Percentiles rank a stretch among this genome's conserved stretches.
These are phyloP conservation scores for Apium graveolens DNA, from an alignment of 129 eudicot species.

Conservation along the genomic window DNA sequence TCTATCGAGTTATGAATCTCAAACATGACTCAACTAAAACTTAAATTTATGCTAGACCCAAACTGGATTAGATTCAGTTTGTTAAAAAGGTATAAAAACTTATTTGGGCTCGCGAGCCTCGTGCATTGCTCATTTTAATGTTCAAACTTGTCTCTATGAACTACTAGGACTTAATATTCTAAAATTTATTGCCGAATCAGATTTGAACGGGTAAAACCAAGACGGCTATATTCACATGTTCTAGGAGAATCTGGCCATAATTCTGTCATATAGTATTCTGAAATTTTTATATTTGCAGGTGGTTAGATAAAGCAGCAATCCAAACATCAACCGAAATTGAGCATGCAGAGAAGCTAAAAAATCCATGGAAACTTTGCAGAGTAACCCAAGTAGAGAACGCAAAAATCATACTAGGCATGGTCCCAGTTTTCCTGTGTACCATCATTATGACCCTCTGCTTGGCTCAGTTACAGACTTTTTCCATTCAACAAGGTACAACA, in stretches of 20 bases:
- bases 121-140: too few species aligned
- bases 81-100: too few species aligned
- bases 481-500: slow-evolving; percentile 60
- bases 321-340: slow-evolving; percentile 12
- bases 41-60: too few species aligned
- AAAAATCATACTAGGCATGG: slow-evolving; percentile 47
- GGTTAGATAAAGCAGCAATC: slow-evolving; percentile 69
- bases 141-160: too few species aligned
- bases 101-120: too few species aligned
- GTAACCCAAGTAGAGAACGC: slow-evolving; percentile 85
- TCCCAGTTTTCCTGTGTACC: slow-evolving; percentile 55
- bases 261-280: not conserved
- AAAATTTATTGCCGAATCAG: not conserved
- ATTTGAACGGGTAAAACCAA: too few species aligned
- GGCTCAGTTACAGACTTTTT: slow-evolving; percentile 73
- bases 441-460: slow-evolving; percentile 60
- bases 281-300: slow-evolving; percentile 23
- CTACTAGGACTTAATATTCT: too few species aligned
- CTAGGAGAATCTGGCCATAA: not conserved
- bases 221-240: not conserved
- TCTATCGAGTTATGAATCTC: too few species aligned
- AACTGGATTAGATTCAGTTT: too few species aligned
- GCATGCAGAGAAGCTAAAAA: slow-evolving; percentile 13
- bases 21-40: too few species aligned
- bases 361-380: slow-evolving; percentile 68